These are phyloP conservation scores for Sequoia sempervirens DNA, from an alignment of 75 land plant species.

Conservation along the genomic window DNA sequence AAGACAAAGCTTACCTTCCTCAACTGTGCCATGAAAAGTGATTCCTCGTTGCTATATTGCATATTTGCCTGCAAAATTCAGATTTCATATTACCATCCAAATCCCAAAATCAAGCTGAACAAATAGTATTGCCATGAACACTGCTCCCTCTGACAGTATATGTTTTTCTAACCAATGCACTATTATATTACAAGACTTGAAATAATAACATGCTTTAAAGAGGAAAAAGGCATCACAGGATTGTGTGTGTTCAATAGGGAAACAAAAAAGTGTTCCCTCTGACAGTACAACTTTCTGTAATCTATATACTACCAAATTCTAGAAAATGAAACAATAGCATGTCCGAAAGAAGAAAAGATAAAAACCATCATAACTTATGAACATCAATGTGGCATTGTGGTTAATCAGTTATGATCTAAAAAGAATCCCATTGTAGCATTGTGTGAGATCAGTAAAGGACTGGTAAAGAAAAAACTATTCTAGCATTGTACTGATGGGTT, in stretches of 20 bases:
- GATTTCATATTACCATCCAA: neutral
- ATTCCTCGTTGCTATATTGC: slow-evolving; percentile 1
- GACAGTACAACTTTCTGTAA: neutral
- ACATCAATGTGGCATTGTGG: neutral
- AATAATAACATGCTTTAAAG: neutral
- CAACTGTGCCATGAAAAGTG: slow-evolving; percentile 4
- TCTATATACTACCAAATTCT: neutral
- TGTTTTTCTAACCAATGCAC: neutral
- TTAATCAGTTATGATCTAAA: neutral
- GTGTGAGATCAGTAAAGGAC: neutral
- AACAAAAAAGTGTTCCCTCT: neutral
- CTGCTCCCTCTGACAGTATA: neutral
- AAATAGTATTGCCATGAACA: neutral
- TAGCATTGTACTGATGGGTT: neutral
- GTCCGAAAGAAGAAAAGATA: neutral
- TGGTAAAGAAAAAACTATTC: neutral
- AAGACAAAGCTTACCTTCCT: neutral
- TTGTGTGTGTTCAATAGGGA: no score
- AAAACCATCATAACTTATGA: neutral
- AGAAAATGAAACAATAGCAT: neutral
- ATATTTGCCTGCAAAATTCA: slow-evolving; percentile 1
- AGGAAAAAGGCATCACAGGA: neutral
- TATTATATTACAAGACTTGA: neutral
- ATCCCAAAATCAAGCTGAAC: neutral
- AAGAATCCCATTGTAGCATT: neutral